Evolutionary conservation across 2,329 filamentous ascomycete species (phyloP).

Genomic region (Cyanodermella asteris): DNA sequence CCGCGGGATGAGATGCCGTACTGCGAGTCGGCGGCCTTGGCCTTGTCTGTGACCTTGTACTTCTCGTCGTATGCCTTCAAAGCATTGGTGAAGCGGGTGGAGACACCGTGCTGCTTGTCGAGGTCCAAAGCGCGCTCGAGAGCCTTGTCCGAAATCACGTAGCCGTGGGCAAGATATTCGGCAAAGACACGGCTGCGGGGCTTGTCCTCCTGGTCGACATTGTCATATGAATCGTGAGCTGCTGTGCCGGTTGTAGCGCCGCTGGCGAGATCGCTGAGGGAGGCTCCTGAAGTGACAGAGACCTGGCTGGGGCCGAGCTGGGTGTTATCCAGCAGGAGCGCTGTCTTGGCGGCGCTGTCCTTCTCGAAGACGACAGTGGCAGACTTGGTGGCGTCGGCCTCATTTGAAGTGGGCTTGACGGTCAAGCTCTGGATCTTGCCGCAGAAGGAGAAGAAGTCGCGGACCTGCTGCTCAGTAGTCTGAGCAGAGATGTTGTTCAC

Average conservation of each 20-base stretch:
- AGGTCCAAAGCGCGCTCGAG: constrained; percentile 69
- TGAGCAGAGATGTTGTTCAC: constrained; percentile 40
- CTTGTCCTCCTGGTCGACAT: constrained; percentile 93
- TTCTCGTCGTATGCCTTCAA: constrained; percentile 61
- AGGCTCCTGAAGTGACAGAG: constrained; percentile 53
- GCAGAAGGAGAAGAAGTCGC: constrained; percentile 92
- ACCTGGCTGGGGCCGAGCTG: constrained; percentile 59
- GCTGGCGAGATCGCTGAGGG: constrained; percentile 38
- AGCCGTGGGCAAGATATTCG: constrained; percentile 91
- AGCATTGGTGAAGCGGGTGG: constrained; percentile 53
- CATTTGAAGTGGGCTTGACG: constrained; percentile 37
- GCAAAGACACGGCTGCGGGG: constrained; percentile 80
- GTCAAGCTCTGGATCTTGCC: constrained; percentile 80
- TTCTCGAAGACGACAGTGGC: constrained; percentile 95
- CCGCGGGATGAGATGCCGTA: constrained; percentile 65
- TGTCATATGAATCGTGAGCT: constrained; percentile 28
- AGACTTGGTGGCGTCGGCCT: constrained; percentile 44
- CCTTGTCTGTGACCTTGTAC: constrained; percentile 72
- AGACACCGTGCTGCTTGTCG: constrained; percentile 76
- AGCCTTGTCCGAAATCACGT: constrained; percentile 55
- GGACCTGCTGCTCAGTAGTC: constrained; percentile 76
- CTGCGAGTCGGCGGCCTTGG: constrained; percentile 60
- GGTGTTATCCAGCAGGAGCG: constrained; percentile 89
- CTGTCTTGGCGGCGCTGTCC: constrained; percentile 76
- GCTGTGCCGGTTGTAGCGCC: constrained; percentile 29